Evolutionary conservation across 1,284 basidiomycete genomes (phyloP).

Genomic region (Kalmanozyma brasiliensis): DNA sequence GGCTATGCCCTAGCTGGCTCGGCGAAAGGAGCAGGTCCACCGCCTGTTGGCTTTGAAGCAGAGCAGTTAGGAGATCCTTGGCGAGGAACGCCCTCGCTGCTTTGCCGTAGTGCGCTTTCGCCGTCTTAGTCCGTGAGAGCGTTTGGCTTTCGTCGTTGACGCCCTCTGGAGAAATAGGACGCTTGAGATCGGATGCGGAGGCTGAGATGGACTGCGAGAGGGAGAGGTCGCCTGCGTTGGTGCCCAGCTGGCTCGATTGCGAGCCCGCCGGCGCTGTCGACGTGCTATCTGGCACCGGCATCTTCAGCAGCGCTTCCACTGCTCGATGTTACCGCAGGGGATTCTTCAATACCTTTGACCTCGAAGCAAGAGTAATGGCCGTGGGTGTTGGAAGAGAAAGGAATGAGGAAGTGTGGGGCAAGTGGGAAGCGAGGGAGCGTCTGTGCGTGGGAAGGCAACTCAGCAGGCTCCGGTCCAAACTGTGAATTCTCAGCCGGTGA

Average conservation of each 20-base stretch:
- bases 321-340: too few relatives aligned
- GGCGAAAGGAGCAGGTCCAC: slow-evolving; percentile 25
- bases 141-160: slow-evolving; percentile 28
- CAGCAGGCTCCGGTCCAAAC: slow-evolving; percentile 16
- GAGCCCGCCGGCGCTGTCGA: slow-evolving; percentile 8
- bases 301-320: background rate
- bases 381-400: slow-evolving; percentile 1
- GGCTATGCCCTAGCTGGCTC: slow-evolving; percentile 31
- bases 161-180: slow-evolving; percentile 34
- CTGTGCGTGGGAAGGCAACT: slow-evolving; percentile 10
- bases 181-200: slow-evolving; percentile 39
- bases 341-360: too few relatives aligned
- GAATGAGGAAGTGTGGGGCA: background rate
- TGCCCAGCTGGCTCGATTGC: slow-evolving; percentile 6
- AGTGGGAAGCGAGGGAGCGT: background rate
- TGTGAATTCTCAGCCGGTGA: slow-evolving; percentile 24
- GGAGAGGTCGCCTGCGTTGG: slow-evolving; percentile 14
- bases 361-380: too few relatives aligned
- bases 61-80: slow-evolving; percentile 42
- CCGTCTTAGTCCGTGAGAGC: slow-evolving; percentile 35
- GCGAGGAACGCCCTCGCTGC: slow-evolving; percentile 54
- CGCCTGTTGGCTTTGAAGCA: slow-evolving; percentile 45
- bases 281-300: slow-evolving; percentile 27
- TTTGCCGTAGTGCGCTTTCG: slow-evolving; percentile 34
- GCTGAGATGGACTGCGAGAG: slow-evolving; percentile 46